Evolutionary conservation across 352 stramenopile genomes (phyloP).

Genomic region (Phytophthora lateralis): DNA sequence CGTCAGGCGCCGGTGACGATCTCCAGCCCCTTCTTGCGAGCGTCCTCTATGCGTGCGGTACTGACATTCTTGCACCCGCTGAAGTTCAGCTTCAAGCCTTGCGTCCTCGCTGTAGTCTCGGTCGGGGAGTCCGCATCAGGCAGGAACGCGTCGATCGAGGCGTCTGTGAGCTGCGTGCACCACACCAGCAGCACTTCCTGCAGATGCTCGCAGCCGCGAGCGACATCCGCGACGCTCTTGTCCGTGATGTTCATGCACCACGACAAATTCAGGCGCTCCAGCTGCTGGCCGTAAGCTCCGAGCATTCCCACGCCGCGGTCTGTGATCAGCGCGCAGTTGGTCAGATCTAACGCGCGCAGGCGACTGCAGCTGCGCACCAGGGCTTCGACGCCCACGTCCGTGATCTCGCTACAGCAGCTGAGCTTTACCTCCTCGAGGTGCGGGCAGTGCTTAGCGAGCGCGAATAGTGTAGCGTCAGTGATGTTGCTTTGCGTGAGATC

Average conservation of each 20-base stretch:
- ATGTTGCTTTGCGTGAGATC: slow-evolving; percentile 80
- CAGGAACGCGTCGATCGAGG: slow-evolving; percentile 63
- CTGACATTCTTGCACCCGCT: slow-evolving; percentile 77
- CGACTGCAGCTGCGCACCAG: slow-evolving; percentile 57
- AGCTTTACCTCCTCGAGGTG: slow-evolving; percentile 74
- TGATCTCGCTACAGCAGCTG: slow-evolving; percentile 78
- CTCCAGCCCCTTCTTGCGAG: slow-evolving; percentile 38
- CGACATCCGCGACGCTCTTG: slow-evolving; percentile 76
- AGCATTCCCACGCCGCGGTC: slow-evolving; percentile 71
- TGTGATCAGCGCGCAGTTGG: slow-evolving; percentile 83
- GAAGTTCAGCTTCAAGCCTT: slow-evolving; percentile 53
- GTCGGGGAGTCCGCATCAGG: slow-evolving; percentile 11
- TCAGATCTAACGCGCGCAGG: slow-evolving; percentile 69
- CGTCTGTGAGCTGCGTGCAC: slow-evolving; percentile 86
- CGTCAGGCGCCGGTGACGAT: slow-evolving; percentile 36
- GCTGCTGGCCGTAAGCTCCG: slow-evolving; percentile 51
- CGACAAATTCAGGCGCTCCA: slow-evolving; percentile 77
- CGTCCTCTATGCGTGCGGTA: slow-evolving; percentile 36
- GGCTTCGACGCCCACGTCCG: slow-evolving; percentile 73
- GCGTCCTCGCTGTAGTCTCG: slow-evolving; percentile 14
- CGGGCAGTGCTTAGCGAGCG: slow-evolving; percentile 65
- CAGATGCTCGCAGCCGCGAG: slow-evolving; percentile 62
- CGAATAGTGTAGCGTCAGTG: slow-evolving; percentile 71
- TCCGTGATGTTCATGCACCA: slow-evolving; percentile 92
- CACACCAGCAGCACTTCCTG: slow-evolving; percentile 76